These are phyloP conservation scores for Trypanosoma avium DNA, from an alignment of 208 protist species.

Conservation along the genomic window DNA sequence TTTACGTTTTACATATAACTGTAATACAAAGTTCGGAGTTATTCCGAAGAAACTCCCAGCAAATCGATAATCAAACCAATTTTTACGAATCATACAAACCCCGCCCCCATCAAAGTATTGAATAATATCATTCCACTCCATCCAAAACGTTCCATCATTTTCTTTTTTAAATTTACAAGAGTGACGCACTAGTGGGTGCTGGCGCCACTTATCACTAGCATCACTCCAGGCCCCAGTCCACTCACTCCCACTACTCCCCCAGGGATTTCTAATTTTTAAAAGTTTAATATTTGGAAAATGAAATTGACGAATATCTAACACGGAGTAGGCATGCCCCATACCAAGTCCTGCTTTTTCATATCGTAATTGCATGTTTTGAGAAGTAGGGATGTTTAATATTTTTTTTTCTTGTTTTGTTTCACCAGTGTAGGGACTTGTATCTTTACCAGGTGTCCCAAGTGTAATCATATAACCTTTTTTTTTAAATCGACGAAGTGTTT, in stretches of 20 bases:
- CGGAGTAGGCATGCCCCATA: conserved; percentile 61
- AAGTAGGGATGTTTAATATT: conserved; percentile 32
- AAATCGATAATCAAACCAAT: conserved; percentile 75
- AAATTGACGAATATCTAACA: conserved; percentile 61
- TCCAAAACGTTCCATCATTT: conserved; percentile 67
- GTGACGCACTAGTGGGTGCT: conserved; percentile 42
- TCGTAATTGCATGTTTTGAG: too few relatives aligned
- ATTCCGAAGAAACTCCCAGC: conserved; percentile 75
- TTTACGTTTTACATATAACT: too few relatives aligned
- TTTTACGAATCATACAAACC: conserved; percentile 74
- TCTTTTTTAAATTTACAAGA: conserved; percentile 42
- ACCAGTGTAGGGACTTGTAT: conserved; percentile 58
- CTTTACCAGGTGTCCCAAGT: too few relatives aligned
- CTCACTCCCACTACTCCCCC: conserved; percentile 27
- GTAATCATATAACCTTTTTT: too few relatives aligned
- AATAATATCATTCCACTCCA: conserved; percentile 74
- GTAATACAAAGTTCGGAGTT: too few relatives aligned
- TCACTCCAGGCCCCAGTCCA: conserved; percentile 73
- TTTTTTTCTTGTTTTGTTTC: conserved; percentile 37
- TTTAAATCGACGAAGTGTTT: too few relatives aligned
- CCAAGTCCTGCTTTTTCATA: conserved; percentile 59
- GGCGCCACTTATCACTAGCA: conserved; percentile 52
- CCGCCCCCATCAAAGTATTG: conserved; percentile 69
- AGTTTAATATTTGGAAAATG: conserved; percentile 45
- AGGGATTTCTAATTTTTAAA: conserved; percentile 72